Percentiles rank a stretch among this genome's conserved stretches.
Conservation (phyloP, 139 green algal species). For the Raphidocelis subcapitata region DNA sequence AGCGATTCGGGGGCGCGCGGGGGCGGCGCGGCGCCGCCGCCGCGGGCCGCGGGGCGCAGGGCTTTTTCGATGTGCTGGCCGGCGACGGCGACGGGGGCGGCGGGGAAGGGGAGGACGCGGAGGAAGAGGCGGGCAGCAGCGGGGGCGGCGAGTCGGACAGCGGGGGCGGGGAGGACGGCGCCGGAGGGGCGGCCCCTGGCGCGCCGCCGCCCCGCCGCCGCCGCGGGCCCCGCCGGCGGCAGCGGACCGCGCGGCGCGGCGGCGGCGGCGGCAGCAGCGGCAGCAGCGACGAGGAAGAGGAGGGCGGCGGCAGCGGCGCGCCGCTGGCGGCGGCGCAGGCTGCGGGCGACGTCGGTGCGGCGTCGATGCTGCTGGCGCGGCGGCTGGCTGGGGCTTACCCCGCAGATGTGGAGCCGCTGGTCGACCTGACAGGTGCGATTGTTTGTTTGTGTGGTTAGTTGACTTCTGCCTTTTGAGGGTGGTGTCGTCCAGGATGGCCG, state of each 20-base stretch:
- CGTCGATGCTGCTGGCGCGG: slow-evolving; percentile 25
- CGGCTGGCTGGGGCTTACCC: slow-evolving; percentile 47
- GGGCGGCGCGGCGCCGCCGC: too few relatives aligned
- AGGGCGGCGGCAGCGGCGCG: too few relatives aligned
- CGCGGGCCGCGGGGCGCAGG: too few relatives aligned
- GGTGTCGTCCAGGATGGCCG: neutral
- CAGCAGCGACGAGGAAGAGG: too few relatives aligned
- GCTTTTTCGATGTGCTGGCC: too few relatives aligned
- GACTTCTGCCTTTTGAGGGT: neutral
- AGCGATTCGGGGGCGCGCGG: too few relatives aligned
- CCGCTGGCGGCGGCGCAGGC: neutral
- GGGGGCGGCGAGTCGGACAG: too few relatives aligned
- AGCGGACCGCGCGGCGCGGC: neutral
- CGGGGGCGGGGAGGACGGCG: neutral
- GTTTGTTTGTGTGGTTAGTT: neutral
- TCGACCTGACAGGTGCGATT: slow-evolving; percentile 50
- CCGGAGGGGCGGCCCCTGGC: neutral
- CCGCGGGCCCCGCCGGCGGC: neutral
- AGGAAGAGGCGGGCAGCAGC: too few relatives aligned
- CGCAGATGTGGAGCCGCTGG: slow-evolving; percentile 35
- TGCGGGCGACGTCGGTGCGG: slow-evolving; percentile 10
- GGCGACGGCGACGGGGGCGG: too few relatives aligned
- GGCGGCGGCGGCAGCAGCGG: neutral
- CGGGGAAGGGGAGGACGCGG: too few relatives aligned
- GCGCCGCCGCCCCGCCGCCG: neutral